These are phyloP conservation scores for Haematococcus sp. DNA, from an alignment of 139 green algal species.

Conservation along the genomic window DNA sequence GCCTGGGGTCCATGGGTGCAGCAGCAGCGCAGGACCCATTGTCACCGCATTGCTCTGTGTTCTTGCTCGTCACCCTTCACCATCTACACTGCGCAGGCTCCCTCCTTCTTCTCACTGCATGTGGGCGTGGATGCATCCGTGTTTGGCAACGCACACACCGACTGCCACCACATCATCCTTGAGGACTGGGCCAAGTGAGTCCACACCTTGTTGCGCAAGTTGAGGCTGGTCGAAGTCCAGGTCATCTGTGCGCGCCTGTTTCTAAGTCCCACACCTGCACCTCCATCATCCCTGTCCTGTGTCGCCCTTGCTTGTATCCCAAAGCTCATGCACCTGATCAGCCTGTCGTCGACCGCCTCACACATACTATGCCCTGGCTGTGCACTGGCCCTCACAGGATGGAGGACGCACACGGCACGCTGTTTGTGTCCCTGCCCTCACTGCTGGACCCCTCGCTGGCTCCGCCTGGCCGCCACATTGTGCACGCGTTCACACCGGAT, in stretches of 20 bases:
- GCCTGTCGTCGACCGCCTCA: not conserved
- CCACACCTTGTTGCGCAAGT: too few species aligned
- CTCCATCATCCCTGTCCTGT: too few species aligned
- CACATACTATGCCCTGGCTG: not conserved
- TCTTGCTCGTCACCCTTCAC: too few species aligned
- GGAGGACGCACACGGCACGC: slow-evolving; percentile 58
- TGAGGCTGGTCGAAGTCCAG: too few species aligned
- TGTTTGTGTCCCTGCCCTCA: slow-evolving; percentile 94
- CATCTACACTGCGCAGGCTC: too few species aligned
- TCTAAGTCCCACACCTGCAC: too few species aligned
- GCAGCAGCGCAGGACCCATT: too few species aligned
- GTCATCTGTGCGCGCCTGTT: too few species aligned
- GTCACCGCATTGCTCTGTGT: too few species aligned
- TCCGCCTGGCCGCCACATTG: slow-evolving; percentile 78
- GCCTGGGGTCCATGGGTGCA: too few species aligned
- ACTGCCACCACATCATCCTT: slow-evolving; percentile 93
- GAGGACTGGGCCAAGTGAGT: slow-evolving; percentile 79
- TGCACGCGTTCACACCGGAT: slow-evolving; percentile 96
- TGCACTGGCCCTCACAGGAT: slow-evolving; percentile 10
- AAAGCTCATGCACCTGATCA: not conserved
- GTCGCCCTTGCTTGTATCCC: too few species aligned
- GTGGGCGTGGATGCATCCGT: slow-evolving; percentile 78
- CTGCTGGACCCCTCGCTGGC: slow-evolving; percentile 87
- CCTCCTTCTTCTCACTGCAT: slow-evolving; percentile 93
- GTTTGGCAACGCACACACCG: slow-evolving; percentile 40